Conservation (phyloP, 2,329 filamentous ascomycete species). For the Penicillium sp. region DNA sequence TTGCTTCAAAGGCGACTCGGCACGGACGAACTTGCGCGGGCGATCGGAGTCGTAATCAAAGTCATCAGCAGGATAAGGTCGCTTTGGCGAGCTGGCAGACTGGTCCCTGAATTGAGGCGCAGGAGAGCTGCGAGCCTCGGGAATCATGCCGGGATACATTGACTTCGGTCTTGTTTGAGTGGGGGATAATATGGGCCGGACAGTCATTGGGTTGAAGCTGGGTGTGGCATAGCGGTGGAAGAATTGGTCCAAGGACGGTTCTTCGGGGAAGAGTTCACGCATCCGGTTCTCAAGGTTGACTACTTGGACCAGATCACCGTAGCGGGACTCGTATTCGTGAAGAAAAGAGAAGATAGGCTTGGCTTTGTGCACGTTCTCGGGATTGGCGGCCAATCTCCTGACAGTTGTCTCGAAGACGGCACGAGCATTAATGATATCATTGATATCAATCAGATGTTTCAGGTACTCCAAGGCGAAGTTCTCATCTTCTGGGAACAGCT, state of each 20-base stretch:
- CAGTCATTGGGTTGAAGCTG: slow-evolving; percentile 75
- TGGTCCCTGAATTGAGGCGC: slow-evolving; percentile 33
- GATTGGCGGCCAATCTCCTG: slow-evolving; percentile 73
- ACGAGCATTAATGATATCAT: slow-evolving; percentile 91
- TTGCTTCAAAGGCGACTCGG: slow-evolving; percentile 90
- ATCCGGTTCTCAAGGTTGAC: slow-evolving; percentile 88
- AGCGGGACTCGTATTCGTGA: slow-evolving; percentile 92
- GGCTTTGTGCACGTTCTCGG: slow-evolving; percentile 69
- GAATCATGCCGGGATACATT: slow-evolving; percentile 29
- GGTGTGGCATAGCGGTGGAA: slow-evolving; percentile 69
- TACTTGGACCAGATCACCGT: slow-evolving; percentile 88
- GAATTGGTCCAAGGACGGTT: slow-evolving; percentile 74
- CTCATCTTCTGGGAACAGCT: slow-evolving; percentile 90
- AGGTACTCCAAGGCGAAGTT: slow-evolving; percentile 92
- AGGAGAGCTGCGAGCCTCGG: slow-evolving; percentile 34
- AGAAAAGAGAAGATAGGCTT: slow-evolving; percentile 88
- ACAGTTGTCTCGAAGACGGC: slow-evolving; percentile 96
- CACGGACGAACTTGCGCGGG: slow-evolving; percentile 81
- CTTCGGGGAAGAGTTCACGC: slow-evolving; percentile 87
- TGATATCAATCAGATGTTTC: slow-evolving; percentile 87
- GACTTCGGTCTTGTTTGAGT: slow-evolving; percentile 70
- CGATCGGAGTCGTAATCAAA: slow-evolving; percentile 67
- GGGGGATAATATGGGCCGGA: slow-evolving; percentile 81
- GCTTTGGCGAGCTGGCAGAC: slow-evolving; percentile 49
- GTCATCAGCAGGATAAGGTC: slow-evolving; percentile 66